Evolutionary conservation across 108 stramenopile genomes (phyloP).

Genomic region (Nannochloropsis salina): DNA sequence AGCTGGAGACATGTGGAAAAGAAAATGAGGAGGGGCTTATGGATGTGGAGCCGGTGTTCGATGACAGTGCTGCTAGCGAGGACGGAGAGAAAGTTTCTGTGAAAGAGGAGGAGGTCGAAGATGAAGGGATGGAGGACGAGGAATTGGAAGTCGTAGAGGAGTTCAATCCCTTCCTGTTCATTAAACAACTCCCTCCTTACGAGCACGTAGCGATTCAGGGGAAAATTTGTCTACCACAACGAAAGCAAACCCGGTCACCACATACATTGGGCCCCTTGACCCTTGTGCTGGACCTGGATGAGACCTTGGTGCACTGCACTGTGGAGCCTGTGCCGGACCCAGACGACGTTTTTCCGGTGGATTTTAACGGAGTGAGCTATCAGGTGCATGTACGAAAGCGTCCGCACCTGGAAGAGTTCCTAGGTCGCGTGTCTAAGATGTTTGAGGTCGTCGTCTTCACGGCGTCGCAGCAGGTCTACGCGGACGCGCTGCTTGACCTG

Average conservation of each 20-base stretch:
- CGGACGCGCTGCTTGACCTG: slow-evolving; percentile 78
- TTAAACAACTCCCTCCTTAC: slow-evolving; percentile 78
- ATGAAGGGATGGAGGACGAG: slow-evolving; percentile 47
- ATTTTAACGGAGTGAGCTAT: slow-evolving; percentile 73
- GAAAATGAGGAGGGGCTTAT: neutral
- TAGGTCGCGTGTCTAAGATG: slow-evolving; percentile 63
- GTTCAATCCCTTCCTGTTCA: slow-evolving; percentile 93
- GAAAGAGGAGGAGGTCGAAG: slow-evolving; percentile 24
- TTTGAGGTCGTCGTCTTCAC: slow-evolving; percentile 94
- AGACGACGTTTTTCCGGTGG: slow-evolving; percentile 53
- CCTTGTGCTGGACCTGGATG: slow-evolving; percentile 97
- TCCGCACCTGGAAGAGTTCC: slow-evolving; percentile 71
- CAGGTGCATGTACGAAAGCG: slow-evolving; percentile 78
- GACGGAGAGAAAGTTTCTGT: slow-evolving; percentile 14
- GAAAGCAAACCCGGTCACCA: neutral
- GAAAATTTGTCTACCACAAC: neutral
- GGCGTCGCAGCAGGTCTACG: slow-evolving; percentile 88
- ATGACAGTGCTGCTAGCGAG: neutral
- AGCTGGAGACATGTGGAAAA: slow-evolving; percentile 6
- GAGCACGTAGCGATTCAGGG: slow-evolving; percentile 30
- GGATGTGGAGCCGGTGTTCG: neutral
- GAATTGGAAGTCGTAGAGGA: slow-evolving; percentile 68
- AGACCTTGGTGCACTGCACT: slow-evolving; percentile 95
- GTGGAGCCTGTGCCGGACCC: slow-evolving; percentile 52
- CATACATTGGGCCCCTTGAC: slow-evolving; percentile 46